Evolutionary conservation across 225 moss, liverwort and hornwort genomes (phyloP).

Genomic region (Bryum argenteum): DNA sequence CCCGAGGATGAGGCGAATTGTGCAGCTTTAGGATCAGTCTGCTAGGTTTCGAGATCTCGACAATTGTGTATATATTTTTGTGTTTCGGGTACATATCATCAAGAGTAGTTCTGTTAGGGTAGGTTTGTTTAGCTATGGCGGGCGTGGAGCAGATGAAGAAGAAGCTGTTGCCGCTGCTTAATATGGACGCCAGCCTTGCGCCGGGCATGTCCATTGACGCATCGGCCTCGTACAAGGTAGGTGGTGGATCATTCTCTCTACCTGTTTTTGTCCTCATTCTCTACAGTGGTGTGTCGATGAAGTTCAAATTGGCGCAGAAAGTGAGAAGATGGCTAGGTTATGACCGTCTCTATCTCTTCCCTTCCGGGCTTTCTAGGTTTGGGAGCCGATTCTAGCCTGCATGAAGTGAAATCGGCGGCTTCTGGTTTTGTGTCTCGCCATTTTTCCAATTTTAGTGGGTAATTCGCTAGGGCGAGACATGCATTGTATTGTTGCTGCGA

Average conservation of each 20-base stretch:
- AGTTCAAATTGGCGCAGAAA: constrained; percentile 5
- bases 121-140: constrained; percentile 64
- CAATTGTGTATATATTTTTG: neutral
- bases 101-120: constrained; percentile 5
- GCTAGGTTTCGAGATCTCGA: constrained; percentile 26
- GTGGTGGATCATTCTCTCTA: constrained; percentile 26
- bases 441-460: neutral
- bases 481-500: constrained; percentile 5
- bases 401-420: neutral
- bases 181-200: constrained; percentile 70
- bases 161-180: constrained; percentile 86
- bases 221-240: constrained; percentile 96
- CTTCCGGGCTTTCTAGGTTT: neutral
- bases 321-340: neutral
- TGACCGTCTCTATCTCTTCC: neutral
- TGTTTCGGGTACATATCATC: neutral
- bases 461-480: neutral
- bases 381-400: constrained; percentile 3
- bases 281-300: too few relatives aligned
- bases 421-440: neutral
- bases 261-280: neutral
- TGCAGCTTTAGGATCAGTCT: constrained; percentile 17
- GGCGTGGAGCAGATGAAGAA: constrained; percentile 99
- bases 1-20: constrained; percentile 17
- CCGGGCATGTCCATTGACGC: constrained; percentile 96